Percentiles rank a stretch among this genome's conserved stretches.
phyloP scores from a whole-genome alignment of 768 basidiomycete species.

The Mycena haematopus region DNA sequence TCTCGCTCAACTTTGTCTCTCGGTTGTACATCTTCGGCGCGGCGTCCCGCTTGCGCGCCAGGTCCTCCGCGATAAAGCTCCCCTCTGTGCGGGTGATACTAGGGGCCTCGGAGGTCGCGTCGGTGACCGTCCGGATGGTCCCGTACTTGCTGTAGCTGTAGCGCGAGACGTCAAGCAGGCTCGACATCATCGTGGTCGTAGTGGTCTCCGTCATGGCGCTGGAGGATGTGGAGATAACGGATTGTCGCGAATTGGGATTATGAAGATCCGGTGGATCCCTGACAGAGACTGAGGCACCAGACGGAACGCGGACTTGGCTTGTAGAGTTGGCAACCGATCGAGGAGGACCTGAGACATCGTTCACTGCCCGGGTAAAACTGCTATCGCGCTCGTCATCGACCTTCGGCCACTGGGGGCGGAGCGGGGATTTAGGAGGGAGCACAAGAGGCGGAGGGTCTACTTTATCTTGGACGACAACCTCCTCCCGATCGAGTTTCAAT shows the following conservation, averaged over 20 bases:
- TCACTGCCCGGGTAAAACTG: conserved; percentile 34
- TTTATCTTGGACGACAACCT: conserved; percentile 13
- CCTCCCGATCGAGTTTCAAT: conserved; percentile 20
- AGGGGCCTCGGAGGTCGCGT: conserved; percentile 76
- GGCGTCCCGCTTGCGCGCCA: conserved; percentile 47
- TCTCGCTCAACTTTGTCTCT: conserved; percentile 71
- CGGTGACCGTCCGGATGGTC: conserved; percentile 83
- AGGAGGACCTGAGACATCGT: conserved; percentile 13
- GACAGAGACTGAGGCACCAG: conserved; percentile 40
- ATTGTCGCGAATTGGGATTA: conserved; percentile 55
- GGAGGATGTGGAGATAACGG: conserved; percentile 54
- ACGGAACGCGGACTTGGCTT: conserved; percentile 34
- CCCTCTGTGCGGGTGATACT: conserved; percentile 73
- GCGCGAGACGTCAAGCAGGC: conserved; percentile 61
- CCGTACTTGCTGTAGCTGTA: conserved; percentile 67
- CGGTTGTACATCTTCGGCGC: conserved; percentile 42
- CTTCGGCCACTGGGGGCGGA: conserved; percentile 48
- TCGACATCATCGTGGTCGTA: conserved; percentile 61
- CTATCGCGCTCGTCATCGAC: conserved; percentile 39
- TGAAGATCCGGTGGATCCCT: conserved; percentile 40
- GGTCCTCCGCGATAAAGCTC: conserved; percentile 57
- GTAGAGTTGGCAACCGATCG: conserved; percentile 43
- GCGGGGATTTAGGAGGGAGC: conserved; percentile 56
- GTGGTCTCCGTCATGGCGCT: conserved; percentile 63
- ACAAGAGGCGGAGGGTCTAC: conserved; percentile 34